These are phyloP conservation scores for Debaryomyces coudertii DNA, from an alignment of 1,139 yeast genomes.

Conservation along the genomic window DNA sequence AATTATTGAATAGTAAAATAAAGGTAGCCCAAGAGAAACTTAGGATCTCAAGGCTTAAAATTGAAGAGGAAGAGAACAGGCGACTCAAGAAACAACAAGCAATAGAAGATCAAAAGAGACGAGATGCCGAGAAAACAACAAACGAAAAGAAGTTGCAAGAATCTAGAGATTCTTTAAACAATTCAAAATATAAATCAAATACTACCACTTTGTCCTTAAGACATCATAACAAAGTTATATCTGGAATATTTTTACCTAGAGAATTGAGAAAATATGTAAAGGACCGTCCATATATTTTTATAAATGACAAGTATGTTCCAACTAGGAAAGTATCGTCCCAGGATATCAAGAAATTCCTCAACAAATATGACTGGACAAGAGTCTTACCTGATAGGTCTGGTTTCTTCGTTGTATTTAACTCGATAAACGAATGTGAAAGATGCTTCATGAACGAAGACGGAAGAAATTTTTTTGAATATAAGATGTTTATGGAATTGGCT, in stretches of 20 bases:
- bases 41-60: slow-evolving; percentile 25
- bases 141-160: slow-evolving; percentile 15
- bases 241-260: slow-evolving; percentile 44
- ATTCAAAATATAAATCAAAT: slow-evolving; percentile 28
- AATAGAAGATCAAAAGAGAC: slow-evolving; percentile 28
- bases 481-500: slow-evolving; percentile 59
- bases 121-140: slow-evolving; percentile 19
- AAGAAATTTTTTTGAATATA: slow-evolving; percentile 49
- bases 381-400: slow-evolving; percentile 67
- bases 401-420: slow-evolving; percentile 70
- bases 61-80: slow-evolving; percentile 37
- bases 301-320: slow-evolving; percentile 57
- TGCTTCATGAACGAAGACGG: slow-evolving; percentile 75
- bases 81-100: slow-evolving; percentile 22
- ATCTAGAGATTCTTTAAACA: not conserved
- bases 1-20: slow-evolving; percentile 34
- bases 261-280: slow-evolving; percentile 53
- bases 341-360: slow-evolving; percentile 56
- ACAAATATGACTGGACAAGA: slow-evolving; percentile 65
- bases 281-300: slow-evolving; percentile 58
- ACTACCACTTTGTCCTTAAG: slow-evolving; percentile 41
- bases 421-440: slow-evolving; percentile 61
- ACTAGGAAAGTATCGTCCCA: slow-evolving; percentile 52
- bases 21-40: slow-evolving; percentile 37
- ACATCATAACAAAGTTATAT: slow-evolving; percentile 33